Evolutionary conservation across 805 yeast genomes (phyloP), one percentile per base, ranked within the genome.

Genomic region (Maudiozyma pseudohumilis): DNA sequence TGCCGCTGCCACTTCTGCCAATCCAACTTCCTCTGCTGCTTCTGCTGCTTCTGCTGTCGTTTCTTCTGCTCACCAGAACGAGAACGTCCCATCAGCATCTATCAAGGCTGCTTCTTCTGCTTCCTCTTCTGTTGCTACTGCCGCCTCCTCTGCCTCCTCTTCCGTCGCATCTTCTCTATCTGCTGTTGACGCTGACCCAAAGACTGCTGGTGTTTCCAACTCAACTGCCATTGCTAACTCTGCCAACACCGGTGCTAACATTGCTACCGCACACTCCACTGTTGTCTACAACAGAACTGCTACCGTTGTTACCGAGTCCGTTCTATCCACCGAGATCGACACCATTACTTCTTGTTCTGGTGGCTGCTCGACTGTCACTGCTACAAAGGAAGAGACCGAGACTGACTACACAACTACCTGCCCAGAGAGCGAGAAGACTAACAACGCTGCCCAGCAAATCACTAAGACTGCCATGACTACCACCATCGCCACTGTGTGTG

Each of bases 401-500:
- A 29, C n/a, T 3, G 12, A 17, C 9, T 19, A 21, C 13, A 17
- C 20, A 9, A 29, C 32, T 29, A 29, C 32, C 6, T 18, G 32
- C 13, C 12, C n/a, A 12, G 6, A 12, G 12, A 17, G 23, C 9
- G 23, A 29, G 10, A 5, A 18, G n/a, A 10, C 32, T 6, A 17
- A 15, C 12, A 18, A 18, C 12, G 22, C 21, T 17, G 32, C 31
- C 20, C 9, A 7, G 18, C 23, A 13, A 18, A 13, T 17, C 20
- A 29, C 32, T 18, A 18, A n/a, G 3, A 18, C 32, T 7, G 12
- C 32, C 23, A 12, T 29, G n/a, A 35, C 16, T 19, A 33, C 38
- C n/a, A 34, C 32, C 10, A 38, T 38, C 22, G 30, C 31, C 25
- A 41, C 44, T 23, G 36, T 35, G 7, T 41, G 44, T 35, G 42